Percentiles rank a stretch among this genome's conserved stretches.
phyloP scores from a whole-genome alignment of 495 filamentous ascomycete genomes.

The Hypoxylon subgilvum region DNA sequence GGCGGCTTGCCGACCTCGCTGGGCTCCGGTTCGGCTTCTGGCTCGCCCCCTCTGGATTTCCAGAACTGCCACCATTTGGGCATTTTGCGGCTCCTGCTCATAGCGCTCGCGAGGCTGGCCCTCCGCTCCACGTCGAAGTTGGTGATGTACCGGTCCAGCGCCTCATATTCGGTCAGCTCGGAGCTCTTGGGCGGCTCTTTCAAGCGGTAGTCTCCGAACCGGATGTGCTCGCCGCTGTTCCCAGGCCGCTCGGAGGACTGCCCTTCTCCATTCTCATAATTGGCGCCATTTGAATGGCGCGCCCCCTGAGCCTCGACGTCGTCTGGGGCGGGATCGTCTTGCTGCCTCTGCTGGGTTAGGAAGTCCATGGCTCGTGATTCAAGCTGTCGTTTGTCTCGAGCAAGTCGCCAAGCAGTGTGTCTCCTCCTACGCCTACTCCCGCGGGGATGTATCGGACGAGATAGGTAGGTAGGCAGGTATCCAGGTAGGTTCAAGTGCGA shows the following conservation, averaged over 20 bases:
- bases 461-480: too few relatives aligned
- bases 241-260: neutral
- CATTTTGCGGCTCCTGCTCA: slow-evolving; percentile 48
- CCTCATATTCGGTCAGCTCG: slow-evolving; percentile 48
- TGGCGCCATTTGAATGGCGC: slow-evolving; percentile 27
- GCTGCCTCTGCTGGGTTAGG: slow-evolving; percentile 22
- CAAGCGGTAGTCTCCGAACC: slow-evolving; percentile 32
- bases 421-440: too few relatives aligned
- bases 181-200: slow-evolving; percentile 29
- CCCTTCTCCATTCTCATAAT: slow-evolving; percentile 7
- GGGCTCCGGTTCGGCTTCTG: slow-evolving; percentile 39
- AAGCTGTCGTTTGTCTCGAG: neutral
- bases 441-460: too few relatives aligned
- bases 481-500: slow-evolving; percentile 1
- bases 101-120: slow-evolving; percentile 61
- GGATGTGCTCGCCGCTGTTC: slow-evolving; percentile 27
- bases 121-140: slow-evolving; percentile 64
- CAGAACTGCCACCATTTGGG: slow-evolving; percentile 68
- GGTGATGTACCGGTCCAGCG: slow-evolving; percentile 70
- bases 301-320: slow-evolving; percentile 31
- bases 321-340: slow-evolving; percentile 11
- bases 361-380: slow-evolving; percentile 21
- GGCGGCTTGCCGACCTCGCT: slow-evolving; percentile 59
- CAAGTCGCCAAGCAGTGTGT: neutral
- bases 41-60: slow-evolving; percentile 44